Base-by-base conservation (phyloP, 2,329 filamentous ascomycete genomes). In the Monilinia aucupariae region DNA sequence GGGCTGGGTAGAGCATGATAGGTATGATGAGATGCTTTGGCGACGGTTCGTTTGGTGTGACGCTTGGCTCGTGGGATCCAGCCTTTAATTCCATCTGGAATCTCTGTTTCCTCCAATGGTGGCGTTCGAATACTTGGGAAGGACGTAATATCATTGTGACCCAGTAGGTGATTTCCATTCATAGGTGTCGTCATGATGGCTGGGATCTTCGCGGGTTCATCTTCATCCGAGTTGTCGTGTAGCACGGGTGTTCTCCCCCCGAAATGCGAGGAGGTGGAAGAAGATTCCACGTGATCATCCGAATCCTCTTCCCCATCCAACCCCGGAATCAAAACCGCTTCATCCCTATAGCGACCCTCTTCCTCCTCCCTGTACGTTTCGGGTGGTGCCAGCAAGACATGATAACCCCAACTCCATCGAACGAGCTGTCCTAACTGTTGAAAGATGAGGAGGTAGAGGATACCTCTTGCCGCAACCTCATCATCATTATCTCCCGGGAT, bases 331-430 rank as follows among this genome's bases (percentile, higher is more conserved):
- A 81, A 78, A 51, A 83, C 81, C 3, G 74, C 74, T 25, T 81
- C 76, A 55, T 83, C 82, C 61, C 76, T 78, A 71, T 86, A 87
- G 64, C 85, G 79, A 20, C 88, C 84, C 77, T 83, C 71, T 58
- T 74, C 71, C 15, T 82, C 79, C 60, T 89, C 85, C 17, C 82
- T 79, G 71, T 90, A 91, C 66, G 83, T 84, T 55, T 88, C 85
- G 68, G 91, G 89, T 22, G 93, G 91, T 22, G 92, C 92, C n/a
- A 99, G 80, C 22, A 99, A 81, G 45, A 97, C 87, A 71, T 96
- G 92, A 75, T 96, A 97, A 13, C 94, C 94, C 94, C 94, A 99
- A 67, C 91, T 97, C 94, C 94, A 99, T 64, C 94, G 85, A 25
- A 99, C 87, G 32, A 97, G 80, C 76, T 99, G 94, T 27, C 94